Base-by-base conservation (phyloP, 148 eudicot species). In the Fagopyrum esculentum region DNA sequence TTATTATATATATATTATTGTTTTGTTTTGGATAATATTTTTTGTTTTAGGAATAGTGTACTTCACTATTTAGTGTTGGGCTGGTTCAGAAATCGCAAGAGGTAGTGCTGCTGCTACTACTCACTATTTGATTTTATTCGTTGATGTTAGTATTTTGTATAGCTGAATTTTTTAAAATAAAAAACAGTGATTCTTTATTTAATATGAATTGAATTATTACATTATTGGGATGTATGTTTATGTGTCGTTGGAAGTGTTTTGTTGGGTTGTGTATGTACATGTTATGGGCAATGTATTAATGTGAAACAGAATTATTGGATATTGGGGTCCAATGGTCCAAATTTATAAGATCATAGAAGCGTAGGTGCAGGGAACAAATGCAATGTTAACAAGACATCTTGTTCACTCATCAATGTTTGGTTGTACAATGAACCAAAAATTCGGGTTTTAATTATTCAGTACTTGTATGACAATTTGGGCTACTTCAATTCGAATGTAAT, bases 21-120 rank as follows among this genome's bases (percentile, higher is more conserved):
- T 57, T 60, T 60, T 2, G 9, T 60, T 22, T 8, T 49, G 12
- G 52, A 12, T 22, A 60, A 22, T 26, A 16, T 16, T 54, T 54
- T 13, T 22, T 60, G 40, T 22, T 60, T 60, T 66, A 22, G 71
- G 47, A 45, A 66, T 66, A 66, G 46, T 40, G 70, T 35, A 64
- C 69, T 64, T 60, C 70, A 64, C 70, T 64, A 64, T 64, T 64
- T 64, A 64, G 45, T 64, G 40, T 66, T 43, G n/a, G 47, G 69
- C 44, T 4, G 30, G 69, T 29, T 12, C 29, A 29, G 6, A 60
- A 29, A 29, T 5, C 16, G 61, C 6, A 7, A 16, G 59, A 30
- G 45, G 69, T 30, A 63, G 69, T 63, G 69, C 45, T 63, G 16
- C 44, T 30, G 44, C 43, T 61, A 2, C 44, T 26, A 8, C 66